A percentile compares a stretch with the other conserved stretches of the same genome.
Conservation (phyloP, 495 filamentous ascomycete species). For the Collariella sp. region DNA sequence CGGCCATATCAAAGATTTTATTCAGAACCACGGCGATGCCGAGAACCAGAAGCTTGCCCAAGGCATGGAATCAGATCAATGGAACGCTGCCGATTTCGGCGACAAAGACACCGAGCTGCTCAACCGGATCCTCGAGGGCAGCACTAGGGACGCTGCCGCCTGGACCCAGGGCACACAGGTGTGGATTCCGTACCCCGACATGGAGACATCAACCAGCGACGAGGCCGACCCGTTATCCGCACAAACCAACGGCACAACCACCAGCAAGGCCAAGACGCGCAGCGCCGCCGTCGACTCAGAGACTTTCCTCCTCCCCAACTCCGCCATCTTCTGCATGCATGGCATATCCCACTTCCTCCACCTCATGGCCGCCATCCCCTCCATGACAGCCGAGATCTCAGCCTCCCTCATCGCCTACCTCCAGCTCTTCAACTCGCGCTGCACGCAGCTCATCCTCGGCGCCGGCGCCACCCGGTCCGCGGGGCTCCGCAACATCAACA, state of each 20-base stretch:
- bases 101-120: slow-evolving; percentile 57
- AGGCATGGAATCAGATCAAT: slow-evolving; percentile 81
- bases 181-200: slow-evolving; percentile 49
- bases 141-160: slow-evolving; percentile 65
- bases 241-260: slow-evolving; percentile 44
- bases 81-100: slow-evolving; percentile 81
- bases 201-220: slow-evolving; percentile 13
- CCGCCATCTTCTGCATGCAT: slow-evolving; percentile 65
- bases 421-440: slow-evolving; percentile 88
- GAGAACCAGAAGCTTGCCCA: slow-evolving; percentile 74
- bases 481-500: slow-evolving; percentile 91
- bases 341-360: slow-evolving; percentile 76
- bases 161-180: slow-evolving; percentile 68
- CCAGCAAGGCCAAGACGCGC: slow-evolving; percentile 59
- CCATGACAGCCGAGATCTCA: slow-evolving; percentile 76
- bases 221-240: slow-evolving; percentile 15
- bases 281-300: slow-evolving; percentile 76
- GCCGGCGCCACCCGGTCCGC: slow-evolving; percentile 87
- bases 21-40: slow-evolving; percentile 61
- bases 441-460: slow-evolving; percentile 87
- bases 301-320: slow-evolving; percentile 76
- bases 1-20: slow-evolving; percentile 84
- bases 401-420: slow-evolving; percentile 55
- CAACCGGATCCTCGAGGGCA: slow-evolving; percentile 60
- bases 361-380: slow-evolving; percentile 75